Evolutionary conservation across 805 yeast species (phyloP), one percentile per base, ranked within the genome.

Genomic region (Candida andamanensis): DNA sequence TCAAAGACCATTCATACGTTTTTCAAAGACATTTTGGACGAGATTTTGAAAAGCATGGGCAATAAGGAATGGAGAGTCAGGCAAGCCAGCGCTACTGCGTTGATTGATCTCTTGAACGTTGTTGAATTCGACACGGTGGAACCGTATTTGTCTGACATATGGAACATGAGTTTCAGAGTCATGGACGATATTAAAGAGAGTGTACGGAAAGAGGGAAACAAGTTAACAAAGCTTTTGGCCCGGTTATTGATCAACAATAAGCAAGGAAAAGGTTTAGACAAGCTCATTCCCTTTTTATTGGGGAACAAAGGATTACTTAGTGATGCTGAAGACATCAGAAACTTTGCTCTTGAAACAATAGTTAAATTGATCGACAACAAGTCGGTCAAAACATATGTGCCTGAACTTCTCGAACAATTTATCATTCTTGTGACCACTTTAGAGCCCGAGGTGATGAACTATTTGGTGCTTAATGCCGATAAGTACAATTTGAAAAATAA

Each of bases 171-270:
- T 29, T 89, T 90, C 60, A 72, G 98, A 48, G 74, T 76, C 0
- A 74, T 90, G 73, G 98, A 90, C 59, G 97, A 90, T 60, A 85
- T 90, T 37, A 92, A 92, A 54, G 96, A 85, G 22, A 83, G 94
- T 58, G 96, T 92, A 3, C 68, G 97, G 30, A 74, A 73, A 36
- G 95, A 85, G 28, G 97, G 95, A 7, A 59, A 69, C 24, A 72
- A 71, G 21, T 60, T 92, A 23, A 76, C 95, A 1, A 74, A 78
- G 40, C 67, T 72, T 7, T 64, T 89, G 17, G 76, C 95, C 0
- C 69, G 77, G 12, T 67, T 73, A 4, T 60, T 86, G 43, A 76
- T 79, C 3, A 66, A 76, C 12, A 14, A n/a, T 6, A 29, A 26
- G 19, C 15, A 18, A 11, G 23, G 16, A 11, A 56, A 54, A 14